These are phyloP conservation scores for Delphinella strobiligena DNA, from an alignment of 2,329 filamentous ascomycete species.

Conservation along the genomic window DNA sequence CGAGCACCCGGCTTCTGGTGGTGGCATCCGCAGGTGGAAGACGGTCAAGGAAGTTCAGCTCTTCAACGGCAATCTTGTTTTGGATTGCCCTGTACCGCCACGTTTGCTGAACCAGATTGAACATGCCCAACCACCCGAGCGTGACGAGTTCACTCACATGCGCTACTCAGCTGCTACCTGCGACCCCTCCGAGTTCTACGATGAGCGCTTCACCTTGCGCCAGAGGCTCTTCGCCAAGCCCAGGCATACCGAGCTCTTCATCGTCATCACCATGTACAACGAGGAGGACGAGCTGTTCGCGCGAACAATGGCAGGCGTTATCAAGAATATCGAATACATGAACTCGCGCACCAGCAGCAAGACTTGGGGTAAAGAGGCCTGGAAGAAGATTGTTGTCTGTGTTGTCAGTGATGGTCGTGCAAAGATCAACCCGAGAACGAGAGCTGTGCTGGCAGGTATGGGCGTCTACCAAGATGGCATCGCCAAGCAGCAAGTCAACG, in stretches of 20 bases:
- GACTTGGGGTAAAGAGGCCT: constrained; percentile 95
- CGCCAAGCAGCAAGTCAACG: constrained; percentile 94
- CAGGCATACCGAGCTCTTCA: constrained; percentile 87
- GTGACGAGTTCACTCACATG: constrained; percentile 84
- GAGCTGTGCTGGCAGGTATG: constrained; percentile 79
- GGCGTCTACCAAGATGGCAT: constrained; percentile 98
- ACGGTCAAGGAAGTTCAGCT: constrained; percentile 97
- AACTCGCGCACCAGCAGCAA: constrained; percentile 86
- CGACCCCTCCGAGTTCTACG: constrained; percentile 78
- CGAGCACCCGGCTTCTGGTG: constrained; percentile 37
- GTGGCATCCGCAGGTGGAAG: constrained; percentile 78
- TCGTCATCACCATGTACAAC: constrained; percentile 98
- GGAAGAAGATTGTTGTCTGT: constrained; percentile 99
- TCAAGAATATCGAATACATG: constrained; percentile 99
- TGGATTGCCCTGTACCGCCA: constrained; percentile 92
- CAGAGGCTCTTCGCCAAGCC: constrained; percentile 88
- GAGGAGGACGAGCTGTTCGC: constrained; percentile 95
- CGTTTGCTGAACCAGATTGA: constrained; percentile 76
- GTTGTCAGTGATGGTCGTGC: constrained; percentile 93
- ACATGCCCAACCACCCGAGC: constrained; percentile 66
- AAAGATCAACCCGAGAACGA: constrained; percentile 89
- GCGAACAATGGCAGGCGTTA: constrained; percentile 88
- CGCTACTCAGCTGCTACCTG: constrained; percentile 91
- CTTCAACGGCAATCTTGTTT: constrained; percentile 90
- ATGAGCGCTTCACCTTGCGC: constrained; percentile 79